A percentile compares a stretch with the other conserved stretches of the same genome.
phyloP scores from a whole-genome alignment of 768 basidiomycete species.

The Lentinula raphanica region DNA sequence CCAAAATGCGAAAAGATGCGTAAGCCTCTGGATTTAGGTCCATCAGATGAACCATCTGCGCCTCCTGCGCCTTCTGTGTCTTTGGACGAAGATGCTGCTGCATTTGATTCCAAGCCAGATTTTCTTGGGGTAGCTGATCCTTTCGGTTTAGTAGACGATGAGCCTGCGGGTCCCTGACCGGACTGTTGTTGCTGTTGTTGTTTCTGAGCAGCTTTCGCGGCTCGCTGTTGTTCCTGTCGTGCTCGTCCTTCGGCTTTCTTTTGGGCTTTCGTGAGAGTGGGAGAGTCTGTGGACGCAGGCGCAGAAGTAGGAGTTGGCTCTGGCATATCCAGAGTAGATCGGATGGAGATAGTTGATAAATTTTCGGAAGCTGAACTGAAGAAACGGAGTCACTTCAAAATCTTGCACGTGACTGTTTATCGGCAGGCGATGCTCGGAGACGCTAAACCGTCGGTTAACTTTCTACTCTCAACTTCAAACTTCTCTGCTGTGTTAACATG shows the following conservation, averaged over 20 bases:
- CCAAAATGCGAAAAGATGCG: conserved; percentile 87
- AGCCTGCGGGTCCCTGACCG: conserved; percentile 8
- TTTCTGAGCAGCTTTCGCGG: conserved; percentile 60
- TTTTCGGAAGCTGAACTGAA: not conserved
- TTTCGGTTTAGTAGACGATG: conserved; percentile 15
- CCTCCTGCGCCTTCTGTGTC: conserved; percentile 18
- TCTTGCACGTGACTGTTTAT: not conserved
- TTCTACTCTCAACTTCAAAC: not conserved
- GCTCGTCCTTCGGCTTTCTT: conserved; percentile 78
- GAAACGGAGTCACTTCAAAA: not conserved
- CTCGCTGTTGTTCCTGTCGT: conserved; percentile 74
- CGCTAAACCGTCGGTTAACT: not conserved
- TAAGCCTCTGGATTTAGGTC: conserved; percentile 43
- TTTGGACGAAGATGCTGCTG: conserved; percentile 19
- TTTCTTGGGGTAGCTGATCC: conserved; percentile 21
- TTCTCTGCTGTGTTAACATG: not conserved
- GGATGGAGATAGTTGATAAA: not conserved
- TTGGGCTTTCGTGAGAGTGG: conserved; percentile 62
- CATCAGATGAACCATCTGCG: conserved; percentile 29
- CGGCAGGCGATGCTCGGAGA: not conserved
- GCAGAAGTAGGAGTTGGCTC: not conserved
- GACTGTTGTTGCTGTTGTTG: conserved; percentile 18
- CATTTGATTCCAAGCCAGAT: conserved; percentile 13
- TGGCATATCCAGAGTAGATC: conserved; percentile 2
- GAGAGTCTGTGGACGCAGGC: conserved; percentile 9